Percentiles rank a stretch among this genome's conserved stretches.
Evolutionary conservation across 441 rosid species (phyloP).

Genomic region (Jatropha multifida): DNA sequence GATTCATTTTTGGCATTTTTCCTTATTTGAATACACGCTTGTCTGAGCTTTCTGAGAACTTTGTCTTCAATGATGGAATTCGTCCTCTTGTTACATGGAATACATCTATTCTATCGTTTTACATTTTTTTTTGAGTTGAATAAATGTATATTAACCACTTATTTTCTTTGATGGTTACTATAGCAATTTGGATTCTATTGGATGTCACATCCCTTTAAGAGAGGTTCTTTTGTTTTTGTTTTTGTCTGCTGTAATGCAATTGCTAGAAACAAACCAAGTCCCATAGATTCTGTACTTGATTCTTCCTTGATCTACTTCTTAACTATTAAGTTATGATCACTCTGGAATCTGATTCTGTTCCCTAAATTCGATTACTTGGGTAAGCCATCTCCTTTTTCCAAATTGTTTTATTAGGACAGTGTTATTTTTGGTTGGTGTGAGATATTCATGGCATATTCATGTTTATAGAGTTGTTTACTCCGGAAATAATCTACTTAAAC

Average conservation of each 20-base stretch:
- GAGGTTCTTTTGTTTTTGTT: not conserved
- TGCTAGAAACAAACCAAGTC: not conserved
- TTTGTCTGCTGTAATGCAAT: not conserved
- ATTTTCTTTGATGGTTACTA: not conserved
- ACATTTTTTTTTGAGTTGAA: not conserved
- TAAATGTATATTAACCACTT: not conserved
- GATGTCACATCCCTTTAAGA: not conserved
- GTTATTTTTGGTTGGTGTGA: not conserved
- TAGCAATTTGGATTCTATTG: not conserved
- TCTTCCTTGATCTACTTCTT: not conserved
- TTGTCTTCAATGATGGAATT: not conserved
- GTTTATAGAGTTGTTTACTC: not conserved
- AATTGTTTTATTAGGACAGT: not conserved
- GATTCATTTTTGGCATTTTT: not conserved
- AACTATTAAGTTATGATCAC: not conserved
- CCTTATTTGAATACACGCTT: not conserved
- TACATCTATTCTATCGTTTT: not conserved
- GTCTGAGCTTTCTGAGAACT: not conserved
- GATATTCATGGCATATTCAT: not conserved
- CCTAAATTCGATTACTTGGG: constrained; percentile 2
- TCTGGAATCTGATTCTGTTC: constrained; percentile 9
- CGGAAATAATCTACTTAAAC: not conserved
- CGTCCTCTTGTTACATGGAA: not conserved
- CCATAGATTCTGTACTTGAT: constrained; percentile 6
- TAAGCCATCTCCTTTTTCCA: not conserved